Base-by-base conservation (phyloP, 1,284 basidiomycete genomes). In the Leccinum fuscescens region DNA sequence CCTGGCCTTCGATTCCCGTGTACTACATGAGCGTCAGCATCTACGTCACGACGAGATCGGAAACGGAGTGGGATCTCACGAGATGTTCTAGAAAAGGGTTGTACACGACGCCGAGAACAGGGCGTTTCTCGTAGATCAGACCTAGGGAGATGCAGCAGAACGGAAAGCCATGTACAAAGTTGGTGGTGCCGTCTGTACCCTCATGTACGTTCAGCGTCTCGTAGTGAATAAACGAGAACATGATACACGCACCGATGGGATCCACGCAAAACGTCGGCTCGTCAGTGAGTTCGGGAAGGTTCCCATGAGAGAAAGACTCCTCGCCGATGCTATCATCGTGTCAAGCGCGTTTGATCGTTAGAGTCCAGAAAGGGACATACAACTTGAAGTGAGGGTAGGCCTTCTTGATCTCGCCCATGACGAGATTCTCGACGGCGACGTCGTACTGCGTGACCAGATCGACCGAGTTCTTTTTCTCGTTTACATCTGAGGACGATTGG, bases 401-500 rank as follows among this genome's bases (percentile, higher is more conserved):
- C 29, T 77, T 74, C 35, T 78, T 77, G 62, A 98, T 86, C 72
- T 87, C 83, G 57, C 81, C 72, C 73, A 86, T 87, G 52, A 98
- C 91, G 58, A 96, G 81, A 65, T 92, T 88, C 74, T 98, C 96
- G 12, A 97, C 94, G 42, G 83, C 87, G 62, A 97, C 92, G 76
- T 99, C 96, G 69, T 94, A 97, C 77, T 98, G 92, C 0, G 96
- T 98, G n/a, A 98, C 96, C 42, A 98, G 81, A 76, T 96, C 94
- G 15, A 94, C 93, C 8, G 92, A 88, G 73, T 96, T 96, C 75
- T 91, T 90, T 83, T 96, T 96, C 80, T 93, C 88, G 66, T 86
- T 85, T 56, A 93, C 80, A 66, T 82, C 80, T 6, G 82, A 76
- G 2, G 79, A 75, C 1, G 77, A 76, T 61, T 84, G 84, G 68